Percentiles rank a stretch among this genome's conserved stretches.
phyloP scores from a whole-genome alignment of 2,329 filamentous ascomycete genomes.

The Paraphaeosphaeria sporulosa region DNA sequence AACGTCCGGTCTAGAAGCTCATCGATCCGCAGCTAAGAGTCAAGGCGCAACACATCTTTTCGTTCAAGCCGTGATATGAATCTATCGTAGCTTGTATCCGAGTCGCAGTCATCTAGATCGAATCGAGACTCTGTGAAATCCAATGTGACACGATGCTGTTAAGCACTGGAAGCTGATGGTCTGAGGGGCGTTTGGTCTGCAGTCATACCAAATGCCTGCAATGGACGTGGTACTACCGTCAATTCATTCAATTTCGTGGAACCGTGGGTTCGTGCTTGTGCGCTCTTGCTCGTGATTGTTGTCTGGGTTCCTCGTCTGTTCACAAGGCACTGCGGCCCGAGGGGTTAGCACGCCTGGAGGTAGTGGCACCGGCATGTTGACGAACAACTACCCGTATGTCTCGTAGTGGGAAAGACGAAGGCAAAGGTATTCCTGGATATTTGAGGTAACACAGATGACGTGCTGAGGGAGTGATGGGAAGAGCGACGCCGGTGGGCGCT shows the following conservation, averaged over 20 bases:
- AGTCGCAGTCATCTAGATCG: not conserved
- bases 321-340: not conserved
- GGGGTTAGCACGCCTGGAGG: not conserved
- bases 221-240: not conserved
- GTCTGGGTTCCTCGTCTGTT: constrained; percentile 12
- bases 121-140: not conserved
- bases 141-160: not conserved
- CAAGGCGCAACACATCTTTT: constrained; percentile 15
- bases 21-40: constrained; percentile 2
- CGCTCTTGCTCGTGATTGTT: constrained; percentile 16
- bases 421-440: too few relatives aligned
- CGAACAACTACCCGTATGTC: not conserved
- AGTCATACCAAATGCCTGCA: not conserved
- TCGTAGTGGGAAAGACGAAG: too few relatives aligned
- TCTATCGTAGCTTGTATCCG: constrained; percentile 21
- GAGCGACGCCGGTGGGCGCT: not conserved
- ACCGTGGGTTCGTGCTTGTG: constrained; percentile 12
- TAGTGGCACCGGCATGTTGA: not conserved
- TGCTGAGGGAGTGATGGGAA: not conserved
- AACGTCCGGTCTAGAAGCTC: not conserved
- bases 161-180: not conserved
- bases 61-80: constrained; percentile 17
- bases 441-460: not conserved
- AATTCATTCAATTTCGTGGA: not conserved
- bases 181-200: not conserved